Evolutionary conservation across 2,329 filamentous ascomycete genomes (phyloP), one percentile per base, ranked within the genome.

Genomic region (Cladosporium halotolerans): DNA sequence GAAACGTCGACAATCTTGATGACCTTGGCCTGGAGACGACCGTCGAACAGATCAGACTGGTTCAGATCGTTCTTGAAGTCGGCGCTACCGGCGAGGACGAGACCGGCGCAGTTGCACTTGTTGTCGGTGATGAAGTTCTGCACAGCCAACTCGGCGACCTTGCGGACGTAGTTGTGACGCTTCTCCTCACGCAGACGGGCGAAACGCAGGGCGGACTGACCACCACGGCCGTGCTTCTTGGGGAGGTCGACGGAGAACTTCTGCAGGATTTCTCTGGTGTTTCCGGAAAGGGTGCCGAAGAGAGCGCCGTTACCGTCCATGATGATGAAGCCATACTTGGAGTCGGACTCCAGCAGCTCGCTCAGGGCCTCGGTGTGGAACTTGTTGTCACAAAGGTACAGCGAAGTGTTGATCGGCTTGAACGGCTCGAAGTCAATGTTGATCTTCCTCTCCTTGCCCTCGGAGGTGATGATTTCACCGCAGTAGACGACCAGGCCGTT

Each of bases 391-490:
- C 93, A 99, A 57, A 99, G 88, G 73, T 99, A 99, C 44, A 99
- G 82, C 42, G 95, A 99, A 34, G 93, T 99, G 76, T 99, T 99
- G 83, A 99, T 99, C 57, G 93, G 93, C 81, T 99, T 99, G 82
- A 99, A 99, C 32, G 93, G 93, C 76, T 99, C 93, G 72, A 99
- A 99, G 71, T 99, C 95, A 72, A 99, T 99, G 76, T 99, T 99
- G 79, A 99, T 95, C 80, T 96, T 99, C 69, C 93, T 83, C 77
- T 99, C 93, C 76, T 99, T 99, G 74, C 93, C 93, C 79, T 99
- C 93, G 31, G 85, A 86, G 53, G 93, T 99, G 79, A 99, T 86
- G 72, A 99, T 97, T 96, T 99, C 93, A 85, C 93, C 93, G 73
- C 93, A 99, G 82, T 99, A 99, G 63, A 99, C 88, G 61, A 99